Conservation (phyloP, 176 grass and related monocot species). For the Aegilops bicornis region DNA sequence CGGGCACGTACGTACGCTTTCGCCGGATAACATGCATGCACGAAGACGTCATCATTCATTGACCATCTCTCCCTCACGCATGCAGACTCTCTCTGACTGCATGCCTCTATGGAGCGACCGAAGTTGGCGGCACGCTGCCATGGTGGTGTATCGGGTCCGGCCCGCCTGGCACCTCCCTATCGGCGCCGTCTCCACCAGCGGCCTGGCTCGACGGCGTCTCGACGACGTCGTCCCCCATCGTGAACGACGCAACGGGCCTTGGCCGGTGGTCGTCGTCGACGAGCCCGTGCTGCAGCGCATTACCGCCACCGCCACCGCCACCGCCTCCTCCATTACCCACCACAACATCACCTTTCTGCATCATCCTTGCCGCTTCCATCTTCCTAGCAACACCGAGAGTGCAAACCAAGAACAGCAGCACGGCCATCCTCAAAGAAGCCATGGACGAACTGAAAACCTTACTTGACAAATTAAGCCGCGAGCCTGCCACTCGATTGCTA, state of each 20-base stretch:
- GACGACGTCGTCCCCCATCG: neutral
- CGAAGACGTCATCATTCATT: neutral
- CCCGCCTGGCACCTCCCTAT: slow-evolving; percentile 40
- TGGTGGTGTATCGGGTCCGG: slow-evolving; percentile 50
- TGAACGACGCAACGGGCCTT: slow-evolving; percentile 21
- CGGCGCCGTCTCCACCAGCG: neutral
- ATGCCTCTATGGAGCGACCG: neutral
- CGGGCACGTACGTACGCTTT: neutral
- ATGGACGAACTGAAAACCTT: neutral
- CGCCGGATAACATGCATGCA: neutral
- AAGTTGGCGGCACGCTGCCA: neutral
- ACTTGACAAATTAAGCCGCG: neutral
- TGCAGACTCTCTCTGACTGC: neutral
- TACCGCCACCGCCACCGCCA: neutral
- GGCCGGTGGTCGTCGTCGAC: neutral
- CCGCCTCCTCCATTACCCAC: neutral
- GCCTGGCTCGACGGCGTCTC: neutral
- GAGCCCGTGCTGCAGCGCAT: neutral
- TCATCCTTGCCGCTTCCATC: slow-evolving; percentile 1
- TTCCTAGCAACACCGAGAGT: neutral
- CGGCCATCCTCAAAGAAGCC: neutral
- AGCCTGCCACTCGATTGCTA: neutral
- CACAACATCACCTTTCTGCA: neutral
- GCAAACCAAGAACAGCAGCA: slow-evolving; percentile 4
- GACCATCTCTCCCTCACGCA: neutral